phyloP scores from a whole-genome alignment of 768 basidiomycete genomes.

The Coprinopsis cinerea region DNA sequence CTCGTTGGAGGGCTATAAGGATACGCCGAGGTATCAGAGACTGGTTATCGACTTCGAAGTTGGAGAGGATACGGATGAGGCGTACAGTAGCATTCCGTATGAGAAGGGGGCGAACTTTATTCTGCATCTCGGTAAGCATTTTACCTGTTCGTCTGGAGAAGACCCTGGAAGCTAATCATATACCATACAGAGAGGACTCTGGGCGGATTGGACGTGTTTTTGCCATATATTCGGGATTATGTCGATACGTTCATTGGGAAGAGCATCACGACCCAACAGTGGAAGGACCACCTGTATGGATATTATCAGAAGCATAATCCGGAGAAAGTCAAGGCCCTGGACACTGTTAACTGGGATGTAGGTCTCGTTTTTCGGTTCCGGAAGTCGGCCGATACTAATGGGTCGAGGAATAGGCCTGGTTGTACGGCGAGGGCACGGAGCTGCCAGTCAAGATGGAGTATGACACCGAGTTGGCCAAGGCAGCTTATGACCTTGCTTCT shows the following conservation, averaged over 20 bases:
- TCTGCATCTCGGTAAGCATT: slow-evolving; percentile 63
- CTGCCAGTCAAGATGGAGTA: slow-evolving; percentile 75
- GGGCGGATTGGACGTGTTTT: slow-evolving; percentile 78
- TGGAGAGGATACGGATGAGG: slow-evolving; percentile 77
- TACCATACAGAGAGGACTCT: slow-evolving; percentile 52
- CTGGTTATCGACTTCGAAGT: slow-evolving; percentile 69
- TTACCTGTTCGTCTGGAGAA: neutral
- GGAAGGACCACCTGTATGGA: slow-evolving; percentile 73
- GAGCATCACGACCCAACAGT: slow-evolving; percentile 79
- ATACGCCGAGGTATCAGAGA: slow-evolving; percentile 68
- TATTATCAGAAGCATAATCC: slow-evolving; percentile 57
- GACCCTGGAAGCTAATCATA: neutral
- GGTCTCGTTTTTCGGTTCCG: slow-evolving; percentile 17
- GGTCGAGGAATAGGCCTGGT: slow-evolving; percentile 55
- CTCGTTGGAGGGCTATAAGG: slow-evolving; percentile 54
- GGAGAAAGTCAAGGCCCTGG: slow-evolving; percentile 59
- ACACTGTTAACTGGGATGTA: slow-evolving; percentile 76
- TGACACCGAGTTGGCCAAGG: slow-evolving; percentile 62
- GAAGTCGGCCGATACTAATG: neutral
- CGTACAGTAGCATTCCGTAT: slow-evolving; percentile 73
- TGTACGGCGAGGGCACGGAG: slow-evolving; percentile 70
- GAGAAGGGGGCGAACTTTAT: slow-evolving; percentile 89
- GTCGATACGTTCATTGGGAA: slow-evolving; percentile 75
- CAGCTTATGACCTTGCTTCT: slow-evolving; percentile 66
- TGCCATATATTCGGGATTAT: slow-evolving; percentile 82